A percentile compares a stretch with the other conserved stretches of the same genome.
These are phyloP conservation scores for Nigrospora sphaerica DNA, from an alignment of 2,329 filamentous ascomycete species.

Conservation along the genomic window DNA sequence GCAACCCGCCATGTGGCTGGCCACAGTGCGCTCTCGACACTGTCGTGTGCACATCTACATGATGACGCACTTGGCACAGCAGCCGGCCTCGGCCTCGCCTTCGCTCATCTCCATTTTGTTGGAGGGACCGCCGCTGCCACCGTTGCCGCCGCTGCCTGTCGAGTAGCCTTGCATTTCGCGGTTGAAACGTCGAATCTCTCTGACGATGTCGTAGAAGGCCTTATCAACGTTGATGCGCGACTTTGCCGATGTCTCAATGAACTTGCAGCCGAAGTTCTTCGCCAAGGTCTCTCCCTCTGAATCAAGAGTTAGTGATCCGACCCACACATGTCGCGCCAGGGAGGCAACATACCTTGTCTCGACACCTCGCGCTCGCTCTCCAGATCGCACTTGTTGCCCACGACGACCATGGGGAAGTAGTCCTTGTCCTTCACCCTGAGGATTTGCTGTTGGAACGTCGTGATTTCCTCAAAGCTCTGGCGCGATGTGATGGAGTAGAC, in stretches of 20 bases:
- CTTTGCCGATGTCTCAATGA: conserved; percentile 98
- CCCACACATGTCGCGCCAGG: neutral
- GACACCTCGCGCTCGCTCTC: conserved; percentile 87
- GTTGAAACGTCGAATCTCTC: conserved; percentile 97
- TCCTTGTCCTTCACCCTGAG: conserved; percentile 98
- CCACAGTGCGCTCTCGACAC: neutral
- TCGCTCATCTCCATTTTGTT: conserved; percentile 77
- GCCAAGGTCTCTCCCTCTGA: conserved; percentile 86
- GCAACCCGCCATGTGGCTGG: neutral
- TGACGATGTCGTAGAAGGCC: conserved; percentile 96
- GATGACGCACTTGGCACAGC: conserved; percentile 79
- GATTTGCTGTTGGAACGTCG: conserved; percentile 98
- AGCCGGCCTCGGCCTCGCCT: conserved; percentile 61
- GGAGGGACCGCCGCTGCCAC: conserved; percentile 53
- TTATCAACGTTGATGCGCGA: conserved; percentile 97
- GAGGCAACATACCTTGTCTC: conserved; percentile 52
- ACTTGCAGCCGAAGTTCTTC: conserved; percentile 87
- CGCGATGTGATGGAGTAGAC: conserved; percentile 98
- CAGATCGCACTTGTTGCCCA: conserved; percentile 99
- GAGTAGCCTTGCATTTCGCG: conserved; percentile 92
- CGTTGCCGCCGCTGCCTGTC: conserved; percentile 57
- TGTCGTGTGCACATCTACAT: conserved; percentile 55
- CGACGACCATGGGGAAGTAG: conserved; percentile 98
- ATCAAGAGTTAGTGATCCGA: conserved; percentile 7
- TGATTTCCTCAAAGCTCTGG: conserved; percentile 97